Evolutionary conservation across 306 rosid genomes (phyloP), one percentile per base, ranked within the genome.

Genomic region (Lagenaria siceraria): DNA sequence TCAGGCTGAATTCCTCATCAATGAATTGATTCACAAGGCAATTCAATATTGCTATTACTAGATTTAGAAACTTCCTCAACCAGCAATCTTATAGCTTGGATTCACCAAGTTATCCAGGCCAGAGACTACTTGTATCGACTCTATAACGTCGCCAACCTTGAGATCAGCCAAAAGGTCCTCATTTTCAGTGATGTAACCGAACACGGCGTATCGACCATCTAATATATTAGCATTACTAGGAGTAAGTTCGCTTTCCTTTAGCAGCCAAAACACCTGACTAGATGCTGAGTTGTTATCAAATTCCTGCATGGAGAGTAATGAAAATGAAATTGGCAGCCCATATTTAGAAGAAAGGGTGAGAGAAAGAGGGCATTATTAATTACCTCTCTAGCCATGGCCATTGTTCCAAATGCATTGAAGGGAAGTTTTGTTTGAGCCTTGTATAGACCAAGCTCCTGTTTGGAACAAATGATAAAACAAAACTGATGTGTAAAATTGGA

Each of bases 381-480:
- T 81, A 95, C 98, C 69, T 95, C 98, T 92, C 98, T 89, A 49
- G 98, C 97, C 98, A 95, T 90, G 62, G 98, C 97, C 98, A 95
- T 95, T 24, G 98, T 95, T 83, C 98, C 98, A 72, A 95, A 95
- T 48, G 98, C 98, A 81, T 95, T 95, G 83, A 95, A 95, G 1
- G 98, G 98, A 81, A 95, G 97, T 86, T 86, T 92, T 78, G 97
- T 92, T 85, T 95, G 98, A 56, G 97, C 93, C 93, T 92, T 95
- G 96, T 95, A 95, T n/a, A 95, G 85, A 80, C 97, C 97, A 80
- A 95, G 96, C 79, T 95, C 98, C 97, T 95, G 90, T 63, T 40
- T 75, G 73, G 75, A 81, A 19, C 77, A 68, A 22, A 42, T 75
- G 74, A 74, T 74, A 70, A n/a, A 69, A 43, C 75, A 13, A n/a